Evolutionary conservation across 805 yeast species (phyloP), one percentile per base, ranked within the genome.

Genomic region (Sugiyamaella boreocaroliniensis): DNA sequence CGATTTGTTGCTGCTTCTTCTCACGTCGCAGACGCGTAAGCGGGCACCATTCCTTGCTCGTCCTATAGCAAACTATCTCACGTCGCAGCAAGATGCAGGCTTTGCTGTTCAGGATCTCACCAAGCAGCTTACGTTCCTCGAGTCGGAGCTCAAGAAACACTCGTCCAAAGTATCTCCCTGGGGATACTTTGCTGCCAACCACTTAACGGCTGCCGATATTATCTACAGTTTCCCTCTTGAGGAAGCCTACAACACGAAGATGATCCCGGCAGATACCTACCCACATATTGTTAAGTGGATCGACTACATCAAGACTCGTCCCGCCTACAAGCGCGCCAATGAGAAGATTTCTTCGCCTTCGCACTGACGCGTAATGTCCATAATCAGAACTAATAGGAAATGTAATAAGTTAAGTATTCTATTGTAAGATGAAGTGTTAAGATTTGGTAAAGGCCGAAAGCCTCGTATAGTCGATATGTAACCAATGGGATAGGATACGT

Each of bases 101-200:
- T 82, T 75, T 63, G 78, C 81, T 40, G 51, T 61, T 7, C 78
- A 74, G 20, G 83, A 82, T 56, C 65, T 77, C 59, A 65, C 64
- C 22, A 59, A 58, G 43, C 70, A 71, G 40, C 59, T 80, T 55
- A 64, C 64, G 7, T 73, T 64, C 54, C 62, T 81, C 48, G 81
- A 81, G 48, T 56, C 57, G 8, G 65, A 60, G 49, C 64, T 80
- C 43, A 58, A 62, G 48, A 67, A 73, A 49, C 80, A 76, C 60
- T 68, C 68, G 26, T 65, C 67, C 29, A 32, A 10, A 4, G 37
- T 14, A 4, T 32, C 37, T 3, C 37, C 37, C 4, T 32, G 37
- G 37, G 84, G 83, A 1, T 85, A 68, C 67, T 68, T 83, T 26
- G 86, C 81, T 48, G 85, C 86, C 43, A 78, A 78, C 56, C 79